These are phyloP conservation scores for Solanum gandarillasii DNA, from an alignment of 257 asterid species.

Conservation along the genomic window DNA sequence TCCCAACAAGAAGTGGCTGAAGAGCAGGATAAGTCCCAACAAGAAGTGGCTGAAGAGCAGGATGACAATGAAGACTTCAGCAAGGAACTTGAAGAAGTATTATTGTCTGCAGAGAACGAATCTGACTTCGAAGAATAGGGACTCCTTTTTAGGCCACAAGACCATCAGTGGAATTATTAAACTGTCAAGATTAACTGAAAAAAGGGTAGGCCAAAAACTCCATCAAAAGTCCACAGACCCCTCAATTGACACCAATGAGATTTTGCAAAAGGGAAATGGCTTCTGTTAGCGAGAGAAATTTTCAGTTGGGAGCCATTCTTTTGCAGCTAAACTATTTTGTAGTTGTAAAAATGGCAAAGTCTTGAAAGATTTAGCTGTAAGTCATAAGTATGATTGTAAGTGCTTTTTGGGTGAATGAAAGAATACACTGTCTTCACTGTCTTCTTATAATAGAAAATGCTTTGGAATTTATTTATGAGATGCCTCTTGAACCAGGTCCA, in stretches of 20 bases:
- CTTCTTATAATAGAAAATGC: constrained; percentile 23
- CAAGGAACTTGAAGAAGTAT: constrained; percentile 23
- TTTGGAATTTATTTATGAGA: constrained; percentile 40
- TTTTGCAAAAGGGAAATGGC: background rate
- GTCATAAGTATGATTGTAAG: background rate
- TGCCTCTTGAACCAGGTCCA: constrained; percentile 62
- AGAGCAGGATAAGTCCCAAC: background rate
- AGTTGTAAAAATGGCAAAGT: background rate
- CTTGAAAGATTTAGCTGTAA: background rate
- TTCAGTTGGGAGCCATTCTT: background rate
- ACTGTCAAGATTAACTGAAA: background rate
- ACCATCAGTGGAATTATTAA: background rate
- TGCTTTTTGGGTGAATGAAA: background rate
- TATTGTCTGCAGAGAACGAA: constrained; percentile 1
- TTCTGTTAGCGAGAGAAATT: no score
- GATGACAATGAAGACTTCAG: constrained; percentile 10
- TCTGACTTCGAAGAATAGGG: constrained; percentile 2
- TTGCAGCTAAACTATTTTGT: background rate
- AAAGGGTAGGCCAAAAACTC: background rate
- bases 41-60: background rate
- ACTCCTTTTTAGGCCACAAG: background rate
- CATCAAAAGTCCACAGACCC: background rate
- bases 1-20: background rate
- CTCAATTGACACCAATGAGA: no score
- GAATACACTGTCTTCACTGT: no score